These are phyloP conservation scores for Salisapilia sapeloensis DNA, from an alignment of 352 stramenopile genomes.

Conservation along the genomic window DNA sequence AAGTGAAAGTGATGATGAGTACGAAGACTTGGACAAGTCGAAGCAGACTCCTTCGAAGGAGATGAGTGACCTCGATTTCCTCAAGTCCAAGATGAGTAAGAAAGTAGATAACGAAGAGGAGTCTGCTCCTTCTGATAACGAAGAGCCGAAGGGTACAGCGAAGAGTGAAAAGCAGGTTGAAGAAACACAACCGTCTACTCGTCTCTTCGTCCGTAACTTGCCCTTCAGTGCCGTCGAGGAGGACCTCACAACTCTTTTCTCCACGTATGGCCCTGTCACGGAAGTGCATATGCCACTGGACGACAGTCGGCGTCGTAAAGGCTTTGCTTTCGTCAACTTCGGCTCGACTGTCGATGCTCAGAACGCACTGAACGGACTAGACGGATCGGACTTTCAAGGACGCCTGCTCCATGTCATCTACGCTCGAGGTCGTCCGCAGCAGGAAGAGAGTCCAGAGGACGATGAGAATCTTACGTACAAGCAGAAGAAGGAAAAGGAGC, in stretches of 20 bases:
- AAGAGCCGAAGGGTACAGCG: slow-evolving; percentile 3
- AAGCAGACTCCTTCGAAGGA: slow-evolving; percentile 6
- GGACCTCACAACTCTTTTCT: slow-evolving; percentile 87
- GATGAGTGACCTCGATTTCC: slow-evolving; percentile 87
- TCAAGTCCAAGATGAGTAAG: slow-evolving; percentile 88
- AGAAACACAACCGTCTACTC: slow-evolving; percentile 28
- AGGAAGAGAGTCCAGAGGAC: slow-evolving; percentile 35
- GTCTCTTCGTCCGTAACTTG: slow-evolving; percentile 96
- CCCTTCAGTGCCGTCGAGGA: slow-evolving; percentile 94
- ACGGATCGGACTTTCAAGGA: slow-evolving; percentile 93
- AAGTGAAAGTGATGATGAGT: slow-evolving; percentile 11
- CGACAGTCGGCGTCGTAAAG: slow-evolving; percentile 90
- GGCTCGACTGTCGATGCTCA: slow-evolving; percentile 82
- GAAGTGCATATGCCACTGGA: slow-evolving; percentile 95
- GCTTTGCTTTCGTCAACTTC: slow-evolving; percentile 96
- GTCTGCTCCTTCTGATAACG: no score
- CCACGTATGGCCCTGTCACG: slow-evolving; percentile 67
- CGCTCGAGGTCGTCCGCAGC: slow-evolving; percentile 56
- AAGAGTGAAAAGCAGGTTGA: slow-evolving; percentile 6
- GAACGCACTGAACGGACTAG: slow-evolving; percentile 74
- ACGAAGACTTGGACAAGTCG: slow-evolving; percentile 10
- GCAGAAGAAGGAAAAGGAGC: slow-evolving; percentile 82
- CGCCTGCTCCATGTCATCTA: slow-evolving; percentile 90
- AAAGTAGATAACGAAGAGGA: slow-evolving; percentile 71
- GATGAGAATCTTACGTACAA: slow-evolving; percentile 75